Conservation (phyloP, 257 asterid species). For the Sherardia arvensis region DNA sequence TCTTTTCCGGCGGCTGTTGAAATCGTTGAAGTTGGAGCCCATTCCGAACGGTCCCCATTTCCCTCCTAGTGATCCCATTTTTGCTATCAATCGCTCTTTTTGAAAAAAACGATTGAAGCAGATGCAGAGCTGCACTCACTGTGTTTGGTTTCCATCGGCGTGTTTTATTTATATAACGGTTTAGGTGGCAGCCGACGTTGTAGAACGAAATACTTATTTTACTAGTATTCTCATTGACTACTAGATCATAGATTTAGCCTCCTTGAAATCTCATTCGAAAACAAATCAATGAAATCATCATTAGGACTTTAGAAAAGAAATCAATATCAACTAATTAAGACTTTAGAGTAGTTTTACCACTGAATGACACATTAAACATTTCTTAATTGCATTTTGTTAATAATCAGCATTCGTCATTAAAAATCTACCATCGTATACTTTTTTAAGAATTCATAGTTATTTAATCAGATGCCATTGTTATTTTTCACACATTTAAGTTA, state of each 20-base stretch:
- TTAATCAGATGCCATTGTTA: too few relatives aligned
- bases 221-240: not conserved
- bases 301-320: too few relatives aligned
- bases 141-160: not conserved
- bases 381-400: too few relatives aligned
- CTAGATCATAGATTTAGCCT: not conserved
- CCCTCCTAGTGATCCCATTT: slow-evolving; percentile 8
- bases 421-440: too few relatives aligned
- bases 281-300: not conserved
- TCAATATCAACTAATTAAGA: too few relatives aligned
- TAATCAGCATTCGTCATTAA: too few relatives aligned
- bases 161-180: not conserved
- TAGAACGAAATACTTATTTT: not conserved
- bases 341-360: too few relatives aligned
- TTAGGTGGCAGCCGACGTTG: not conserved
- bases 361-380: too few relatives aligned
- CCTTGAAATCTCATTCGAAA: not conserved
- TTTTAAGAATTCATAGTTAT: too few relatives aligned
- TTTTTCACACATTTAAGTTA: too few relatives aligned
- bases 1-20: not conserved
- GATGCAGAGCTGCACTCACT: not conserved
- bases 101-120: not conserved
- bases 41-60: slow-evolving; percentile 5
- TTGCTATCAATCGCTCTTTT: not conserved
- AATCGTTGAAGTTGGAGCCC: not conserved